Conservation (phyloP, 345 rosid species). For the Geranium brycei region DNA sequence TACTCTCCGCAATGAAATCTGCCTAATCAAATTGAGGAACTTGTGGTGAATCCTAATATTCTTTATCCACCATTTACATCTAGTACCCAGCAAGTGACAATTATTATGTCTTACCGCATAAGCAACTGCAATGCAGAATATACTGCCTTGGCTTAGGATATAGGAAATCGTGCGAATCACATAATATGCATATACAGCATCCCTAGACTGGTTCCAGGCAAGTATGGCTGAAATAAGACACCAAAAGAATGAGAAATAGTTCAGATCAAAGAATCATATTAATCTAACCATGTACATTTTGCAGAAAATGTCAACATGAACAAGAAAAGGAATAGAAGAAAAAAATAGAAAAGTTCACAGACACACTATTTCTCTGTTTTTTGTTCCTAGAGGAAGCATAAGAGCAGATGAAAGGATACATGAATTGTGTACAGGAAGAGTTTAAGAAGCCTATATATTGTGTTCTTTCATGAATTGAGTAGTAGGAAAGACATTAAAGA, state of each 20-base stretch:
- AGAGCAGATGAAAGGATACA: too few relatives aligned
- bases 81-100: background rate
- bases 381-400: too few relatives aligned
- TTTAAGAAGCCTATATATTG: too few relatives aligned
- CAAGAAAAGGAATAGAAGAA: too few relatives aligned
- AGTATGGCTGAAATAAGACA: slow-evolving; percentile 29
- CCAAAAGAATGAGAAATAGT: background rate
- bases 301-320: too few relatives aligned
- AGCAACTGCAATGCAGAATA: slow-evolving; percentile 43
- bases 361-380: too few relatives aligned
- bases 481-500: too few relatives aligned
- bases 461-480: too few relatives aligned
- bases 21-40: slow-evolving; percentile 24
- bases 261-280: background rate
- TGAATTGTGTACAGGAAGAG: too few relatives aligned
- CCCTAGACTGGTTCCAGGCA: slow-evolving; percentile 27
- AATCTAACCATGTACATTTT: background rate
- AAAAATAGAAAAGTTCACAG: too few relatives aligned
- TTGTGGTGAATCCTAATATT: slow-evolving; percentile 1
- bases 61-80: background rate
- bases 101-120: slow-evolving; percentile 27
- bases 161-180: slow-evolving; percentile 38
- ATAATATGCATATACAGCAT: slow-evolving; percentile 38
- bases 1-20: slow-evolving; percentile 28
- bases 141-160: slow-evolving; percentile 47